Conservation (phyloP, 345 rosid genomes). For the Dimocarpus longan region DNA sequence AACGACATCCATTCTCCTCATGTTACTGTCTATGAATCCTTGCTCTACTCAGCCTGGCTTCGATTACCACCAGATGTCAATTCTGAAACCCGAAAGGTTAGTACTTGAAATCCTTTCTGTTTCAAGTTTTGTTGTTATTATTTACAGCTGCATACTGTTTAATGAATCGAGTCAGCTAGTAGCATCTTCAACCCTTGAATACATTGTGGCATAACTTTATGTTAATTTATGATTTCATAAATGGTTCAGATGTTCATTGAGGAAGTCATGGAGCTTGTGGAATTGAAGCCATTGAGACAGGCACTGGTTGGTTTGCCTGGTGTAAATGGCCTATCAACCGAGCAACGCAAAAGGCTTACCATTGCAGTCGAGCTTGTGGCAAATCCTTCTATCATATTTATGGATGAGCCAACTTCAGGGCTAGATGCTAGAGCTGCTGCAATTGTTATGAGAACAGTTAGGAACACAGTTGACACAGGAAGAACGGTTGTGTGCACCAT, state of each 20-base stretch:
- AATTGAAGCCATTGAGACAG: constrained; percentile 56
- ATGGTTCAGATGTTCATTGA: constrained; percentile 70
- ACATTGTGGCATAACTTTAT: not conserved
- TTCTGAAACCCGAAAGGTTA: constrained; percentile 45
- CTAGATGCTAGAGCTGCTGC: constrained; percentile 97
- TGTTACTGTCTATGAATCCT: constrained; percentile 55
- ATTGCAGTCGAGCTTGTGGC: constrained; percentile 95
- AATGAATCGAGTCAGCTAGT: constrained; percentile 44
- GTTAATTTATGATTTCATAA: not conserved
- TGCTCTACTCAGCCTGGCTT: constrained; percentile 62
- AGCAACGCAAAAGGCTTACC: constrained; percentile 89
- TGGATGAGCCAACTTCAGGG: constrained; percentile 98
- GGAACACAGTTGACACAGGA: constrained; percentile 91
- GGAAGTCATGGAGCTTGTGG: constrained; percentile 94
- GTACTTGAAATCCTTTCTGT: constrained; percentile 38
- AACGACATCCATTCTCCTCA: constrained; percentile 62
- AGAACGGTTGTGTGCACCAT: constrained; percentile 95
- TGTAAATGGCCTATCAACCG: constrained; percentile 78
- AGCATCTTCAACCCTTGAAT: not conserved
- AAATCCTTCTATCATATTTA: constrained; percentile 87
- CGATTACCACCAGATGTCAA: constrained; percentile 41
- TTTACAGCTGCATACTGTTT: constrained; percentile 23
- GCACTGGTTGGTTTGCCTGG: constrained; percentile 90
- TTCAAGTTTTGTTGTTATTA: constrained; percentile 51
- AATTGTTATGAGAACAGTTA: constrained; percentile 86